Evolutionary conservation across 2,329 filamentous ascomycete genomes (phyloP).

Genomic region (Pezicula carpinea): DNA sequence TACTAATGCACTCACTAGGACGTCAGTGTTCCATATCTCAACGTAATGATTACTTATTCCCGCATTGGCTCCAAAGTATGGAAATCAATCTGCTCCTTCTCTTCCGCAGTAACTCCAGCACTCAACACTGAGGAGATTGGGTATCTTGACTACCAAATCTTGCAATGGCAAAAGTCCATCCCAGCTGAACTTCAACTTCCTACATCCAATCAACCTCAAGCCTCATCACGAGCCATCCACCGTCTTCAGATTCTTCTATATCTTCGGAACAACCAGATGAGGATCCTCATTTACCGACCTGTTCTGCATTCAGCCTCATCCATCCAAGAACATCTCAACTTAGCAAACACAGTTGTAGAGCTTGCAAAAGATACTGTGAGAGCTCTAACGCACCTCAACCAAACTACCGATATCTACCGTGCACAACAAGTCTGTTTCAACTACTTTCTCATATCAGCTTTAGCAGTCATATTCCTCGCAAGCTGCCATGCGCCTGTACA

Average conservation of each 20-base stretch:
- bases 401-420: conserved; percentile 58
- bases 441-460: conserved; percentile 59
- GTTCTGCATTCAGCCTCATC: conserved; percentile 60
- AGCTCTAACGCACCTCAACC: conserved; percentile 55
- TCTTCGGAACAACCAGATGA: conserved; percentile 78
- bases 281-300: conserved; percentile 73
- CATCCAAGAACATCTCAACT: conserved; percentile 67
- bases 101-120: conserved; percentile 50
- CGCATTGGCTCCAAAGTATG: conserved; percentile 78
- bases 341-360: conserved; percentile 66
- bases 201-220: conserved; percentile 46
- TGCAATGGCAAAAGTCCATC: conserved; percentile 76
- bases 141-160: conserved; percentile 69
- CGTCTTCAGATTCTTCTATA: conserved; percentile 80
- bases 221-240: conserved; percentile 58
- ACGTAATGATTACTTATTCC: conserved; percentile 78
- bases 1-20: conserved; percentile 30
- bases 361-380: conserved; percentile 62
- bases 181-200: conserved; percentile 58
- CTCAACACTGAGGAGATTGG: conserved; percentile 62
- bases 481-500: conserved; percentile 59
- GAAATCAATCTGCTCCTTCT: conserved; percentile 35
- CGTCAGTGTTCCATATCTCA: conserved; percentile 57
- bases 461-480: conserved; percentile 60
- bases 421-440: conserved; percentile 62